Conservation (phyloP, 805 yeast species). For the Ogataea minuta region DNA sequence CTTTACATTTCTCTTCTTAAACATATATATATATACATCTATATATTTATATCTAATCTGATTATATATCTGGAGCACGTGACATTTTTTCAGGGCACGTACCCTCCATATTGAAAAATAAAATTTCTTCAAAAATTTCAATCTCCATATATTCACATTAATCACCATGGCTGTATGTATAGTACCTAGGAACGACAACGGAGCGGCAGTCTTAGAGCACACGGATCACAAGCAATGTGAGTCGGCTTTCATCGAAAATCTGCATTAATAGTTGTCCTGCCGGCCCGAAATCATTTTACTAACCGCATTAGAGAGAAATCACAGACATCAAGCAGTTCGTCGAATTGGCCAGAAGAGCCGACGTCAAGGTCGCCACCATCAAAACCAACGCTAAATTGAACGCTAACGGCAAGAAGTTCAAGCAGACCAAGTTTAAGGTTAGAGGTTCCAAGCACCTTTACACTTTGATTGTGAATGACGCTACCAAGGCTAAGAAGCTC, state of each 20-base stretch:
- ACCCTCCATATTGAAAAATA: constrained; percentile 10
- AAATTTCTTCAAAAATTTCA: constrained; percentile 8
- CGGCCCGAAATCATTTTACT: constrained; percentile 14
- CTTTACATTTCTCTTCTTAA: constrained; percentile 37
- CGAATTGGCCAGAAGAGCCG: constrained; percentile 94
- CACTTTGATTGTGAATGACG: constrained; percentile 94
- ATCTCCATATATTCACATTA: constrained; percentile 14
- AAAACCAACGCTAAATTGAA: constrained; percentile 85
- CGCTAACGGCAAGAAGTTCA: constrained; percentile 78
- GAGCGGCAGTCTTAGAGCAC: not conserved
- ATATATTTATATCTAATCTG: not conserved
- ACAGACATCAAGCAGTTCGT: constrained; percentile 97
- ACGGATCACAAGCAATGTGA: not conserved
- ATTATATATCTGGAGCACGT: not conserved
- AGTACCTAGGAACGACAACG: not conserved
- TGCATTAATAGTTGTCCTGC: no score
- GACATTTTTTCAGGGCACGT: not conserved
- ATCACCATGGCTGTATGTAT: constrained; percentile 31
- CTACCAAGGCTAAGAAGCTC: constrained; percentile 96
- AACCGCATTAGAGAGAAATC: constrained; percentile 55
- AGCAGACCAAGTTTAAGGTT: constrained; percentile 98
- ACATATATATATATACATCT: constrained; percentile 28
- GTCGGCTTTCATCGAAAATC: not conserved
- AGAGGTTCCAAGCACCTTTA: constrained; percentile 94
- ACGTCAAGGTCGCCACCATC: constrained; percentile 89